Conservation (phyloP, 148 eudicot genomes). For the Rhododendron simsii region DNA sequence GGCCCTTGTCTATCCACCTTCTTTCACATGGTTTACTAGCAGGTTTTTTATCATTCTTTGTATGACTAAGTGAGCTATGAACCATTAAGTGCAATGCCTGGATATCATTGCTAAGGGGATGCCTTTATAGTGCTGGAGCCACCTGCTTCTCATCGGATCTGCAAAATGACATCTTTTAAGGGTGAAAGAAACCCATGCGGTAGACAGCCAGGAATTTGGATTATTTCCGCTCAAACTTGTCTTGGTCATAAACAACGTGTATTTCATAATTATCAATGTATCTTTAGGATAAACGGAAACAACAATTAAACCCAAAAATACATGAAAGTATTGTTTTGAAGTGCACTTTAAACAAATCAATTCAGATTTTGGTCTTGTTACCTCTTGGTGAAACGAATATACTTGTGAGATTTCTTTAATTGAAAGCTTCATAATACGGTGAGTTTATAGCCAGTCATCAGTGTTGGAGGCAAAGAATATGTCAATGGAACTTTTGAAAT, state of each 20-base stretch:
- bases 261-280: not conserved
- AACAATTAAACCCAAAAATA: not conserved
- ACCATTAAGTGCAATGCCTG: not conserved
- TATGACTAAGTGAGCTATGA: not conserved
- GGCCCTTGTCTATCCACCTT: constrained; percentile 92
- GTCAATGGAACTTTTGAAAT: not conserved
- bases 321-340: not conserved
- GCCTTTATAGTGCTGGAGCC: not conserved
- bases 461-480: not conserved
- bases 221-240: not conserved
- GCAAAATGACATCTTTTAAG: not conserved
- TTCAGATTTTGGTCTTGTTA: not conserved
- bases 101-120: not conserved
- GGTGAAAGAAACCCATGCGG: not conserved
- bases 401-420: not conserved
- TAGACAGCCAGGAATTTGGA: not conserved
- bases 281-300: not conserved
- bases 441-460: not conserved
- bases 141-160: not conserved
- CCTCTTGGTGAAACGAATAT: not conserved
- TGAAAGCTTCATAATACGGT: not conserved
- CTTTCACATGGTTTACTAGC: constrained; percentile 97
- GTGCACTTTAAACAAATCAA: not conserved
- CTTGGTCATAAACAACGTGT: not conserved
- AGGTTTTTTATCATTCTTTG: constrained; percentile 36